phyloP scores from a whole-genome alignment of 306 rosid species.

The Cicer pinnatifidum region DNA sequence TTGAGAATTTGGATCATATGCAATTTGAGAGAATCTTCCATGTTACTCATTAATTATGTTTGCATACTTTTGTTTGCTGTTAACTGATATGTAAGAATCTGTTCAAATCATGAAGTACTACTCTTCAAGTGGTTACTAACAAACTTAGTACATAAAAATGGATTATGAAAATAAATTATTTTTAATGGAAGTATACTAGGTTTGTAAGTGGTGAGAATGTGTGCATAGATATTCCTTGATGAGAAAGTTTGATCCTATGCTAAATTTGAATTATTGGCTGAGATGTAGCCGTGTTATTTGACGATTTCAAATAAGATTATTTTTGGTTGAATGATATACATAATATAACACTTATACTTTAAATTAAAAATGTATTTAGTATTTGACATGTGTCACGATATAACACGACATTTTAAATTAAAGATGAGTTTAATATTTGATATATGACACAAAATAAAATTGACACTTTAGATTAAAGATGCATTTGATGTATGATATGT shows the following conservation, averaged over 20 bases:
- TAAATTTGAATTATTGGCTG: not conserved
- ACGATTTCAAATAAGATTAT: not conserved
- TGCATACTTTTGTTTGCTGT: constrained; percentile 1
- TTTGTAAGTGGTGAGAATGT: not conserved
- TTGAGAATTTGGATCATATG: constrained; percentile 23
- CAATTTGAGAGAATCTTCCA: constrained; percentile 17
- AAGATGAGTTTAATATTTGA: too few species aligned
- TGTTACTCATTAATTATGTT: not conserved
- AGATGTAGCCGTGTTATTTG: not conserved
- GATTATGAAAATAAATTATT: not conserved
- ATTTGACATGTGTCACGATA: too few species aligned
- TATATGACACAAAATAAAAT: too few species aligned
- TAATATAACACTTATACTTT: too few species aligned
- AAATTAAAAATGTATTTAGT: too few species aligned
- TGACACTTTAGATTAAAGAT: too few species aligned
- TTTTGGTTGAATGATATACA: not conserved
- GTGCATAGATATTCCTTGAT: not conserved
- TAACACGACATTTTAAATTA: too few species aligned
- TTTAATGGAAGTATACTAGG: not conserved
- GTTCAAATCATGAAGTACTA: constrained; percentile 18
- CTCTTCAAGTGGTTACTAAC: constrained; percentile 26
- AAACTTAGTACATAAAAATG: not conserved
- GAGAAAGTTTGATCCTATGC: not conserved
- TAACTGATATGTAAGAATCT: constrained; percentile 17
- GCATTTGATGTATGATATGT: too few species aligned